These are phyloP conservation scores for Prunella vulgaris DNA, from an alignment of 257 asterid genomes.

Conservation along the genomic window DNA sequence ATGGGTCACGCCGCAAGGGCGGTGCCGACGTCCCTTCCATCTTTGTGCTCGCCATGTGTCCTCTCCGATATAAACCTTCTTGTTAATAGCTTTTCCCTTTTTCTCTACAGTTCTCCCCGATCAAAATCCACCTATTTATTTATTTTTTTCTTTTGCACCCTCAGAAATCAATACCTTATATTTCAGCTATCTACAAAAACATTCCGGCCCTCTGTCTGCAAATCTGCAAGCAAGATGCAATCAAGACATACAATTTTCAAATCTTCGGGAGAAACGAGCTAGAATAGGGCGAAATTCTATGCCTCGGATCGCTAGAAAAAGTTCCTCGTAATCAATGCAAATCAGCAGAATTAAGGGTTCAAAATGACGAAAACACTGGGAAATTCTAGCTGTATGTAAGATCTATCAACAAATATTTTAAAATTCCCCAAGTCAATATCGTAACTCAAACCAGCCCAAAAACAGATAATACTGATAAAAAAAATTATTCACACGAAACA, in stretches of 20 bases:
- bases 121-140: neutral
- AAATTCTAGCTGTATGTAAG: slow-evolving; percentile 14
- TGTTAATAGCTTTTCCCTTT: neutral
- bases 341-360: slow-evolving; percentile 8
- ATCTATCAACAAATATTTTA: slow-evolving; percentile 23
- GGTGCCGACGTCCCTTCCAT: slow-evolving; percentile 82
- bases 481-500: neutral
- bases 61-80: slow-evolving; percentile 22
- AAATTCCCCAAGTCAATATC: neutral
- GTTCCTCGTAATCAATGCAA: slow-evolving; percentile 12
- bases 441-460: neutral
- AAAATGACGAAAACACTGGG: neutral
- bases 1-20: slow-evolving; percentile 77
- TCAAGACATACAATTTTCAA: slow-evolving; percentile 19
- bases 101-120: neutral
- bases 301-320: slow-evolving; percentile 27
- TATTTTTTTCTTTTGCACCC: neutral
- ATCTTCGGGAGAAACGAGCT: slow-evolving; percentile 24
- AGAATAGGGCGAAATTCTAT: slow-evolving; percentile 25
- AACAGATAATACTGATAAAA: neutral
- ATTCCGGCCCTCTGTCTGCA: slow-evolving; percentile 33
- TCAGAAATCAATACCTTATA: neutral
- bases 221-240: slow-evolving; percentile 37
- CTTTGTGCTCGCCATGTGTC: slow-evolving; percentile 53
- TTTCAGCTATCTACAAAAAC: slow-evolving; percentile 24